A percentile compares a stretch with the other conserved stretches of the same genome.
phyloP scores from a whole-genome alignment of 805 yeast genomes.

The Metschnikowia lunata region DNA sequence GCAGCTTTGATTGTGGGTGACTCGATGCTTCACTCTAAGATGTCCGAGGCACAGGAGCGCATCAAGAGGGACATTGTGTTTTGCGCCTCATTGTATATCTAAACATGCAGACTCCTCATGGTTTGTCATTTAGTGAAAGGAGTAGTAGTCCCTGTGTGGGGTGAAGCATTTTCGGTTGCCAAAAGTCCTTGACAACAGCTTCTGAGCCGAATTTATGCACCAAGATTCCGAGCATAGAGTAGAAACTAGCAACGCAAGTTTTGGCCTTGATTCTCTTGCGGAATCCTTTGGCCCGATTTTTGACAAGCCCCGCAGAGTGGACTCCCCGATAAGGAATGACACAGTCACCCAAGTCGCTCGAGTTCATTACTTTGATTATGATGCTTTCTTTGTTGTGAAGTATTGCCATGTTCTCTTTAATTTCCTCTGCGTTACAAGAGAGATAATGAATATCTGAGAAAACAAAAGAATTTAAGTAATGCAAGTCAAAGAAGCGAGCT shows the following conservation, averaged over 20 bases:
- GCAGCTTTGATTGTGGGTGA: constrained; percentile 96
- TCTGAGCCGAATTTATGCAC: constrained; percentile 25
- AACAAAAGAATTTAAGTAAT: constrained; percentile 22
- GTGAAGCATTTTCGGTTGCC: constrained; percentile 13
- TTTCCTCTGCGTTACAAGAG: constrained; percentile 26
- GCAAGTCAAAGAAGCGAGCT: constrained; percentile 19
- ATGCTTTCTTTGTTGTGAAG: constrained; percentile 17
- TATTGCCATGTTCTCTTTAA: constrained; percentile 21
- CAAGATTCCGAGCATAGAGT: constrained; percentile 35
- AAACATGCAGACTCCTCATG: constrained; percentile 10
- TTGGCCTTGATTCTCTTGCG: constrained; percentile 17
- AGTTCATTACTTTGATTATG: constrained; percentile 31
- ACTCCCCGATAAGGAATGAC: constrained; percentile 33
- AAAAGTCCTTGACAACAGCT: constrained; percentile 18
- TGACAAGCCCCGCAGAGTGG: constrained; percentile 18
- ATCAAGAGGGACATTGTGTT: constrained; percentile 96
- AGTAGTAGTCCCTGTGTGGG: constrained; percentile 27
- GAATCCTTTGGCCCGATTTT: constrained; percentile 10
- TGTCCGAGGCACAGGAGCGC: constrained; percentile 88
- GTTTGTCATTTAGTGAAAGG: constrained; percentile 10
- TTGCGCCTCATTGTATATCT: constrained; percentile 89
- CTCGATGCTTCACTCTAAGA: constrained; percentile 79
- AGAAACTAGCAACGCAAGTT: constrained; percentile 34
- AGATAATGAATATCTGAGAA: constrained; percentile 29
- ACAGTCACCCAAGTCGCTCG: constrained; percentile 22